Evolutionary conservation across 75 land plant species (phyloP), one percentile per base, ranked within the genome.

Genomic region (Selaginella tamariscina): DNA sequence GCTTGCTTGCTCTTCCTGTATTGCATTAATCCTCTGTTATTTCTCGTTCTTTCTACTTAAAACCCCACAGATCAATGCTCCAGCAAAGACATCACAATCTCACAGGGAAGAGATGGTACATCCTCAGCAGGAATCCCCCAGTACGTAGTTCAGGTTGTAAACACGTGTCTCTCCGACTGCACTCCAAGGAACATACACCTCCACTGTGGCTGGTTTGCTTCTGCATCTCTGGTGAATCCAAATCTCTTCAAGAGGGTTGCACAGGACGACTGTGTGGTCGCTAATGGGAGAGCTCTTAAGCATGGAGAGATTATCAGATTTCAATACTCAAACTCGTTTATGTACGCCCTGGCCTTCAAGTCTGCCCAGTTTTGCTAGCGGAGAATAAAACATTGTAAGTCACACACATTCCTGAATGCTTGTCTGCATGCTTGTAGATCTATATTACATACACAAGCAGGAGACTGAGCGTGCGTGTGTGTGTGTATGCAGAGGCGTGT

Each of bases 211-310:
- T 59, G 62, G 62, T 59, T 59, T 59, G 62, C 62, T 23, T 59
- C 62, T 5, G 21, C 62, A 5, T 21, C 62, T 59, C 62, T 59
- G 21, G 62, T 24, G 64, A 8, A 32, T 75, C 27, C 33, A 31
- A 26, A 59, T 11, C 65, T 82, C 15, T 74, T 74, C 76, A 79
- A 72, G 56, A 77, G 86, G 29, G 39, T 83, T 13, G 70, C 74
- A 0, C 80, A 55, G 71, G 78, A 85, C 67, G 88, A 83, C 31
- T 86, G 86, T 66, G 62, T 86, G 54, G 78, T 83, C 1, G 81
- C 83, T 33, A 81, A 68, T 29, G 85, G 88, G n/a, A 66, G 26
- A 72, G 66, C 83, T 15, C 75, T 83, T 26, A 67, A 30, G 71
- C 71, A 32, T 28, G 71, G 80, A 2, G 73, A 77, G 30, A 71